Percentiles rank a stretch among this genome's conserved stretches.
phyloP scores from a whole-genome alignment of 352 stramenopile genomes.

The Globisporangium paroecandrum region DNA sequence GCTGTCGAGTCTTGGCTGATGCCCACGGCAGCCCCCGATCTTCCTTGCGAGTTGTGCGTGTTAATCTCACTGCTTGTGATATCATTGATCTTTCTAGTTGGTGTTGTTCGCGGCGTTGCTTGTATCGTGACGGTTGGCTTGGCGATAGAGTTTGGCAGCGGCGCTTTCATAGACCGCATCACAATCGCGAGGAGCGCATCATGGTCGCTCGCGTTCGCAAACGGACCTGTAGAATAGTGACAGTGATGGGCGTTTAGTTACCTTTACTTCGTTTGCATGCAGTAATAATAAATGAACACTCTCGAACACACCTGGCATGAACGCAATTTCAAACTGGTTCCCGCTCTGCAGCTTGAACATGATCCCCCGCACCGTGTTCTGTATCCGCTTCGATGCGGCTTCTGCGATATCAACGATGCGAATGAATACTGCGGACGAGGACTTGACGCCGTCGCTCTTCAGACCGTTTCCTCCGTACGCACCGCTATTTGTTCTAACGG shows the following conservation, averaged over 20 bases:
- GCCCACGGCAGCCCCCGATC: neutral
- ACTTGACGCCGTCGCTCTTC: constrained; percentile 5
- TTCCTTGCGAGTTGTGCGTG: neutral
- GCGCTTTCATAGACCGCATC: constrained; percentile 13
- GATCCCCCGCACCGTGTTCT: constrained; percentile 44
- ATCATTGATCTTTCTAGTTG: neutral
- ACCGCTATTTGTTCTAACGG: neutral
- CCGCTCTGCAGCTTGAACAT: constrained; percentile 31
- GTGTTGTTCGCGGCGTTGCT: neutral
- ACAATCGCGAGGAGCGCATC: constrained; percentile 42
- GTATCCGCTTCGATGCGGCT: constrained; percentile 29
- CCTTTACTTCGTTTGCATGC: neutral
- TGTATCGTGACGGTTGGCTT: neutral
- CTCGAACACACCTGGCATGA: constrained; percentile 44
- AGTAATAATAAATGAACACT: neutral
- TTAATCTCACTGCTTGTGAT: neutral
- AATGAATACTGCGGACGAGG: constrained; percentile 17
- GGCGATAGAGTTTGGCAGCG: neutral
- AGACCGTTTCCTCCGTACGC: neutral
- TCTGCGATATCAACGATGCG: constrained; percentile 21
- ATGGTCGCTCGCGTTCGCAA: constrained; percentile 30
- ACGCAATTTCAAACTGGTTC: constrained; percentile 47
- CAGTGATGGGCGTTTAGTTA: neutral
- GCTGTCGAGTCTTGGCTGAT: neutral
- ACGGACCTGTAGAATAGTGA: constrained; percentile 19